Evolutionary conservation across 2,329 filamentous ascomycete species (phyloP), one percentile per base, ranked within the genome.

Genomic region (Diaporthe caulivora): DNA sequence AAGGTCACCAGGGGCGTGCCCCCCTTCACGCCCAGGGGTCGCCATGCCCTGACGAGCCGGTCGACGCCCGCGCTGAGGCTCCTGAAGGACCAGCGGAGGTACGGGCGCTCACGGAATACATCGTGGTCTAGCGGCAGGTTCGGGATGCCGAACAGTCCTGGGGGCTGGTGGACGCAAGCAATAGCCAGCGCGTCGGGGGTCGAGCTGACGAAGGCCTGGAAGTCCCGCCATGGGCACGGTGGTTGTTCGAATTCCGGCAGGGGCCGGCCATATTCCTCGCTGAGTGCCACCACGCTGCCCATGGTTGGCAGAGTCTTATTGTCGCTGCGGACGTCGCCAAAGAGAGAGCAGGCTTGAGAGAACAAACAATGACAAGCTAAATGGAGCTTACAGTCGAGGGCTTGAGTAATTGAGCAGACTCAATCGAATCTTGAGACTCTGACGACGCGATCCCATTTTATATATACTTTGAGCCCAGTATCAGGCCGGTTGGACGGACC

Each of bases 81-180:
- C 10, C 40, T 17, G 51, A 55, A 58, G 2, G 70, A 67, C 70
- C 70, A 72, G 15, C 70, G 60, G 60, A 72, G 70, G 24, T 72
- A 72, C 17, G 70, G 70, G 1, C 49, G 26, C 21, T 53, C 26
- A 4, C 29, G 37, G n/a, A 67, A 72, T 1, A 51, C 51, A 21
- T 72, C 60, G 1, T 57, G 17, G 3, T 72, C 60, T 34, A 72
- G 29, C 0, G 60, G 49, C 24, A 68, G 42, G 26, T 55, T 72
- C 1, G 70, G 40, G 26, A 72, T 34, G 40, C 51, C 70, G 34
- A 72, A 72, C 7, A 68, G 6, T 2, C 29, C 70, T 13, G 60
- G 49, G 2, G 37, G 5, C 6, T 72, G 70, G 15, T 72, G 70
- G 10, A 68, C 51, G 29, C 37, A 72, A 24, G 70, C 70, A 44